Percentiles rank a stretch among this genome's conserved stretches.
These are phyloP conservation scores for Vachellia collinsii DNA, from an alignment of 306 rosid genomes.

Conservation along the genomic window DNA sequence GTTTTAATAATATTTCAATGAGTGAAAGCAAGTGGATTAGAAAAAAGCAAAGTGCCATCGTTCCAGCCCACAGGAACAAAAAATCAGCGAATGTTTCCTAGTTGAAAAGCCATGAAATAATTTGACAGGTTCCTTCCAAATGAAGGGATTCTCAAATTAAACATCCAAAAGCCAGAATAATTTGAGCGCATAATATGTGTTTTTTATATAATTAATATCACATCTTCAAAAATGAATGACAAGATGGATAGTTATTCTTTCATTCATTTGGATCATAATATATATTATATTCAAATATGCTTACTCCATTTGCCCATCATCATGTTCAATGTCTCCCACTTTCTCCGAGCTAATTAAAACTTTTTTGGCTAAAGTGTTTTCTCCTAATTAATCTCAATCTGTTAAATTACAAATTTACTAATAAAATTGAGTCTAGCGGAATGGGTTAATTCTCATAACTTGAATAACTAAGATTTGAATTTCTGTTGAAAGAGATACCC, in stretches of 20 bases:
- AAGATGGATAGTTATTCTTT: background rate
- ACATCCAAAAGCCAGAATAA: background rate
- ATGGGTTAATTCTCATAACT: too few species aligned
- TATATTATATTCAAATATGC: background rate
- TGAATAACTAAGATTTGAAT: too few species aligned
- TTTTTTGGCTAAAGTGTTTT: too few species aligned
- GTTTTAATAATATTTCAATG: background rate
- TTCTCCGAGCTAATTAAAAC: background rate
- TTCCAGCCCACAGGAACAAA: background rate
- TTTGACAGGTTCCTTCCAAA: background rate
- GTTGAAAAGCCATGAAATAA: background rate
- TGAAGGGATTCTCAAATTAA: slow-evolving; percentile 1
- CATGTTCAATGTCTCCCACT: background rate
- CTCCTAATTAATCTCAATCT: too few species aligned
- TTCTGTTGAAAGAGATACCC: too few species aligned
- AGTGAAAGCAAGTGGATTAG: background rate
- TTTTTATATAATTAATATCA: background rate
- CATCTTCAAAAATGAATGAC: background rate
- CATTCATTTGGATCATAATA: background rate
- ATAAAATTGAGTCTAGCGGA: too few species aligned
- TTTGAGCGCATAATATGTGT: background rate
- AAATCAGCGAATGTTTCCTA: background rate
- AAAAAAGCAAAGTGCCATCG: background rate
- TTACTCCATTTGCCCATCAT: background rate
- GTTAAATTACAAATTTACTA: background rate